phyloP scores from a whole-genome alignment of 257 asterid genomes.

The Lantana camara region DNA sequence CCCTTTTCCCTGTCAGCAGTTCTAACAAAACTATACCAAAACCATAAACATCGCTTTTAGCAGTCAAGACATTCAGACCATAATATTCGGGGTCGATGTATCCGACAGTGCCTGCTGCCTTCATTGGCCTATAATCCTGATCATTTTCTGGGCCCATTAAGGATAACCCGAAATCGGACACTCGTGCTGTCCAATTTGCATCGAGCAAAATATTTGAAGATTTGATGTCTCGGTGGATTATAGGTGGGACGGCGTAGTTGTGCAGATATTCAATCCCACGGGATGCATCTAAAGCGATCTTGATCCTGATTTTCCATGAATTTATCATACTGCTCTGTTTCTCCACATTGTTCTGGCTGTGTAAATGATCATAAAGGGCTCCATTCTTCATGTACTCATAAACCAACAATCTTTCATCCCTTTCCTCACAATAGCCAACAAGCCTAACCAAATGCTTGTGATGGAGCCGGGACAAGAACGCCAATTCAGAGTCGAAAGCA shows the following conservation, averaged over 20 bases:
- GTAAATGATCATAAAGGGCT: conserved; percentile 85
- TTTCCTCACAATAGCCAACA: conserved; percentile 84
- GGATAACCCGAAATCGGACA: conserved; percentile 88
- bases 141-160: conserved; percentile 69
- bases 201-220: conserved; percentile 87
- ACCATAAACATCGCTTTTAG: conserved; percentile 89
- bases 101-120: conserved; percentile 87
- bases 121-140: conserved; percentile 45
- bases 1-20: conserved; percentile 80
- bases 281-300: conserved; percentile 82
- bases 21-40: conserved; percentile 80
- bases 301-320: conserved; percentile 90
- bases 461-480: conserved; percentile 80
- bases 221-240: conserved; percentile 90
- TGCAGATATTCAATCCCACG: conserved; percentile 94
- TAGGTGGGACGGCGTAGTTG: conserved; percentile 92
- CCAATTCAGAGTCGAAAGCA: conserved; percentile 81
- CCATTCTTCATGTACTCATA: conserved; percentile 95
- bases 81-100: conserved; percentile 91
- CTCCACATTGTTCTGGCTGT: conserved; percentile 57
- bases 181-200: conserved; percentile 73
- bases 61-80: conserved; percentile 77
- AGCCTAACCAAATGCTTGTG: conserved; percentile 91
- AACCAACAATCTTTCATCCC: conserved; percentile 77
- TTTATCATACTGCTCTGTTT: conserved; percentile 56